Base-by-base conservation (phyloP, 495 filamentous ascomycete genomes). In the Daldinia loculata region DNA sequence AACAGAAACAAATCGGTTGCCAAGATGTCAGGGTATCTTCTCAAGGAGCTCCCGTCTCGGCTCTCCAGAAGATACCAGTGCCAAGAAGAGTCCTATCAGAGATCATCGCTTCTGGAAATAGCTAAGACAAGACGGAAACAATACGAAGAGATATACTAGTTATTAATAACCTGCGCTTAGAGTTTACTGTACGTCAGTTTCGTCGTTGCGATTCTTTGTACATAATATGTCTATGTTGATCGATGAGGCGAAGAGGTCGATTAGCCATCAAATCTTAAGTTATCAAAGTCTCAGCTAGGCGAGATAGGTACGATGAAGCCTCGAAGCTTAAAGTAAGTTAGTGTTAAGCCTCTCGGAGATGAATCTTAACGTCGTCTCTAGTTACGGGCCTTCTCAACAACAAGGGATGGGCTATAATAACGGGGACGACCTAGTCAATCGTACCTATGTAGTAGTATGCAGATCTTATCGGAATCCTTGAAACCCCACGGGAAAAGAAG, bases 101-200 rank as follows among this genome's bases (percentile, higher is more conserved):
- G 70, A 73, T 73, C 70, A 66, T 67, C 70, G 66, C 56, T 34
- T 69, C 70, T 69, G 24, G 60, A 73, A 73, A 66, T 69, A 73
- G 61, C 56, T 69, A 69, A 69, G 70, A 69, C 70, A 56, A 59
- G 61, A 70, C 62, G 58, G 65, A 69, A 73, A 73, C 66, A 62
- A 64, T 56, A 64, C 53, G n/a, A 55, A 55, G 9, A n/a, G 22
- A 55, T 61, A 66, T 36, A 32, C 66, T 69, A n/a, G n/a, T n/a
- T n/a, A 73, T 73, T 69, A 69, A 73, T 69, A 73, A 41, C 22
- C 19, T 61, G 26, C 1, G 27, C 41, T 63, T 62, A 51, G 53
- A 36, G 27, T 62, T 56, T 36, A 38, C 9, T 56, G 41, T 55
- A 65, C 19, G 53, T 29, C 55, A 6, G 14, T 58, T 29, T 24